A percentile compares a stretch with the other conserved stretches of the same genome.
phyloP scores from a whole-genome alignment of 257 asterid genomes.

The Knoxia roxburghii region DNA sequence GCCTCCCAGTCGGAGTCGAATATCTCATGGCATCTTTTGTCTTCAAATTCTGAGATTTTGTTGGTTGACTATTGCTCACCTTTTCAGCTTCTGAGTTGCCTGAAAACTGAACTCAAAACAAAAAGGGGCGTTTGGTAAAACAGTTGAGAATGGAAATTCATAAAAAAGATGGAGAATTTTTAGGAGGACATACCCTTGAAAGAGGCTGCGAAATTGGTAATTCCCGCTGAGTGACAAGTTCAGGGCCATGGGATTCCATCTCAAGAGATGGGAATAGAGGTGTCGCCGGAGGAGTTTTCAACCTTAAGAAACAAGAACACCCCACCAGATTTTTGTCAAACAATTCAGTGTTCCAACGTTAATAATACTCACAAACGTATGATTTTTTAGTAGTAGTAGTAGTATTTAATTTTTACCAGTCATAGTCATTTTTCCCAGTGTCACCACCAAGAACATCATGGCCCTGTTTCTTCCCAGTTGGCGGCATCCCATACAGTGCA shows the following conservation, averaged over 20 bases:
- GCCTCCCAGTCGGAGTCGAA: constrained; percentile 41
- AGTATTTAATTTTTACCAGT: constrained; percentile 63
- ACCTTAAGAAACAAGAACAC: constrained; percentile 30
- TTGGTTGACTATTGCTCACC: constrained; percentile 9
- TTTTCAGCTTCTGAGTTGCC: constrained; percentile 31
- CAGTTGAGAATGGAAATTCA: no score
- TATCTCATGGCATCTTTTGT: constrained; percentile 33
- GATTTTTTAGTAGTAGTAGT: not conserved
- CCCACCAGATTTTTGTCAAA: not conserved
- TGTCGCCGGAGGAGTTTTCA: constrained; percentile 85
- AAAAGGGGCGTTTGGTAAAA: no score
- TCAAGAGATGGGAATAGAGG: constrained; percentile 85
- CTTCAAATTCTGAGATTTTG: constrained; percentile 32
- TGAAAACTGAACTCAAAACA: constrained; percentile 48
- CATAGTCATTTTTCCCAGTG: constrained; percentile 59
- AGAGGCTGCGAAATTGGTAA: constrained; percentile 60
- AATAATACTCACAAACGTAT: no score
- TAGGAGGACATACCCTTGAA: constrained; percentile 44
- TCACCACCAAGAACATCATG: constrained; percentile 34
- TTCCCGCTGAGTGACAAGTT: constrained; percentile 44
- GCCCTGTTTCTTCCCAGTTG: constrained; percentile 42
- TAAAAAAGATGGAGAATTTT: no score
- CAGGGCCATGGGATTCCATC: constrained; percentile 57
- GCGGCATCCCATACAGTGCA: constrained; percentile 43
- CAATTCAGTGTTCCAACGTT: no score